Evolutionary conservation across 2,329 filamentous ascomycete species (phyloP).

Genomic region (Fusarium sp.): DNA sequence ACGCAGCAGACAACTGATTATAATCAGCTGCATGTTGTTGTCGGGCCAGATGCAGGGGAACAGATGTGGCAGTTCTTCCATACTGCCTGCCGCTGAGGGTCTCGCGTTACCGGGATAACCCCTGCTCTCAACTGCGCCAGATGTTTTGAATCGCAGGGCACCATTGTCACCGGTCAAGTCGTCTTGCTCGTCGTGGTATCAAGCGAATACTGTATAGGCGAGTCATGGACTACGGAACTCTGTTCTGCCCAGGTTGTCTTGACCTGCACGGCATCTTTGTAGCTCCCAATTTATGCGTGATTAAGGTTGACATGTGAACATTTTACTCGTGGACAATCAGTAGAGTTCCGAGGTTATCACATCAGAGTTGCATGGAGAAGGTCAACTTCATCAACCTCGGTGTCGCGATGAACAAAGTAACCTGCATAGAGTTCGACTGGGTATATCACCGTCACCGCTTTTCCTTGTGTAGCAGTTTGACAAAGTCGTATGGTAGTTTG

Average conservation of each 20-base stretch:
- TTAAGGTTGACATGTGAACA: constrained; percentile 14
- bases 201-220: constrained; percentile 15
- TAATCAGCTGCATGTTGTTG: constrained; percentile 14
- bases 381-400: not conserved
- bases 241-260: constrained; percentile 4
- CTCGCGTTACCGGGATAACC: constrained; percentile 35
- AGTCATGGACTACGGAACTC: constrained; percentile 32
- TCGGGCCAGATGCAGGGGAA: constrained; percentile 40
- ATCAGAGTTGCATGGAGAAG: not conserved
- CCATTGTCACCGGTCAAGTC: constrained; percentile 26
- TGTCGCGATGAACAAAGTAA: not conserved
- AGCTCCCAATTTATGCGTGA: constrained; percentile 4
- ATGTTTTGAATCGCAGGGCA: constrained; percentile 41
- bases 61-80: constrained; percentile 46
- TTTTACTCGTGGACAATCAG: not conserved
- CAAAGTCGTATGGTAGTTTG: constrained; percentile 29
- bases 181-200: constrained; percentile 20
- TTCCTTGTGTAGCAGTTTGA: constrained; percentile 44
- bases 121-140: constrained; percentile 34
- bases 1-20: constrained; percentile 11
- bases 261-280: constrained; percentile 35
- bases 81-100: constrained; percentile 42
- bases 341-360: constrained; percentile 5
- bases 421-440: constrained; percentile 1
- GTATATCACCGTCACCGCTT: constrained; percentile 29